Percentiles rank a stretch among this genome's conserved stretches.
phyloP scores from a whole-genome alignment of 768 basidiomycete genomes.

The Asterophora lycoperdoides region DNA sequence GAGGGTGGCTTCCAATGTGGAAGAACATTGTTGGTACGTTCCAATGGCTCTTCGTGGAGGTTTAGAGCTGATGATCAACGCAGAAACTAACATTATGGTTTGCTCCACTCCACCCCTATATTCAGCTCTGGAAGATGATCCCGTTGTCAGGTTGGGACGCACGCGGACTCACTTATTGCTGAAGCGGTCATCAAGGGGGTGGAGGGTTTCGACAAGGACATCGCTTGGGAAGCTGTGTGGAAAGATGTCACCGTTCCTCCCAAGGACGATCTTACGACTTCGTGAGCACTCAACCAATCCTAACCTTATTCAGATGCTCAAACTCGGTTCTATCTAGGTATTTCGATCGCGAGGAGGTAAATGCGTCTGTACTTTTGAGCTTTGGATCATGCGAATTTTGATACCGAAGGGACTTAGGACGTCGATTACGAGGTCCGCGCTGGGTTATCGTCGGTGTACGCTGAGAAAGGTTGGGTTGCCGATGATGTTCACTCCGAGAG shows the following conservation, averaged over 20 bases:
- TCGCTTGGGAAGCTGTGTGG: slow-evolving; percentile 70
- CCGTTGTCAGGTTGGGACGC: slow-evolving; percentile 56
- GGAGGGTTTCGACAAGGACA: slow-evolving; percentile 53
- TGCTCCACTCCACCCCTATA: not conserved
- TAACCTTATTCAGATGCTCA: not conserved
- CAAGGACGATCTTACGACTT: slow-evolving; percentile 44
- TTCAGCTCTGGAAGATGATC: not conserved
- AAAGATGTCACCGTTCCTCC: slow-evolving; percentile 71
- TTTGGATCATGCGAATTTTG: not conserved
- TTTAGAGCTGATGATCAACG: not conserved
- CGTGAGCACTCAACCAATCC: slow-evolving; percentile 30
- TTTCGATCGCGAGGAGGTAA: slow-evolving; percentile 66
- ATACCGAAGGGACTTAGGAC: slow-evolving; percentile 31
- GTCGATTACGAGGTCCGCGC: slow-evolving; percentile 82
- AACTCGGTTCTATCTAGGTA: slow-evolving; percentile 37
- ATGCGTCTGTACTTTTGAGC: not conserved
- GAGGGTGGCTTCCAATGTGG: slow-evolving; percentile 90
- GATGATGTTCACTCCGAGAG: slow-evolving; percentile 77
- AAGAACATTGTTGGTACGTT: slow-evolving; percentile 69
- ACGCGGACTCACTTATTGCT: slow-evolving; percentile 74
- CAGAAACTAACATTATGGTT: slow-evolving; percentile 83
- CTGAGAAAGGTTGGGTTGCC: slow-evolving; percentile 68
- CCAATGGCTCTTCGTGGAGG: not conserved
- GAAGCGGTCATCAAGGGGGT: slow-evolving; percentile 68
- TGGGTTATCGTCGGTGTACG: slow-evolving; percentile 66